A percentile compares a stretch with the other conserved stretches of the same genome.
Evolutionary conservation across 73 alveolate genomes (phyloP).

Genomic region (Symbiodinium pilosum): DNA sequence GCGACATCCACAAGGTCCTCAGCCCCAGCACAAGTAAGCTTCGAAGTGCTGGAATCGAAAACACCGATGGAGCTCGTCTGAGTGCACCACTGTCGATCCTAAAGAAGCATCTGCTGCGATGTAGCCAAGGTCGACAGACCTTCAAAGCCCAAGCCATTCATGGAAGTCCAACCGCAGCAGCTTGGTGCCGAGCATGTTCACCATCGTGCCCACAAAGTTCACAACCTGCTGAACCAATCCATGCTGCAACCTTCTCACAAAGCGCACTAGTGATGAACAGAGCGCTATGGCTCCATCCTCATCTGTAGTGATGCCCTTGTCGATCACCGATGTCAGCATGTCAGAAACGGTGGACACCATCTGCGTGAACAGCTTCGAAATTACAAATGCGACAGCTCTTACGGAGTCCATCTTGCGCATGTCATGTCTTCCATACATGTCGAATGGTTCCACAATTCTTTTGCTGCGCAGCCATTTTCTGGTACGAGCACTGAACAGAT

Average conservation of each 20-base stretch:
- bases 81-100: slow-evolving; percentile 12
- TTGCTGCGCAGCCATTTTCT: too few relatives aligned
- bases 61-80: neutral
- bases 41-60: neutral
- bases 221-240: slow-evolving; percentile 5
- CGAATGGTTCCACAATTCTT: too few relatives aligned
- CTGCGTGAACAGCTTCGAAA: too few relatives aligned
- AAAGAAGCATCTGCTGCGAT: slow-evolving; percentile 62
- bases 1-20: slow-evolving; percentile 45
- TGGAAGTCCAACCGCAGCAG: too few relatives aligned
- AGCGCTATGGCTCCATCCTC: neutral
- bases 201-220: slow-evolving; percentile 43
- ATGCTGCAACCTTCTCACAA: neutral
- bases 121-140: slow-evolving; percentile 46
- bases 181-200: slow-evolving; percentile 36
- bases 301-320: slow-evolving; percentile 39
- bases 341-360: slow-evolving; percentile 66
- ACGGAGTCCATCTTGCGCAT: neutral
- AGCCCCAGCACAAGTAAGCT: neutral
- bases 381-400: neutral
- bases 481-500: too few relatives aligned
- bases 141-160: neutral
- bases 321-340: slow-evolving; percentile 50
- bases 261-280: neutral
- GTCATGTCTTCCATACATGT: neutral